Evolutionary conservation across 2,329 filamentous ascomycete genomes (phyloP).

Genomic region (Massarina eburnea): DNA sequence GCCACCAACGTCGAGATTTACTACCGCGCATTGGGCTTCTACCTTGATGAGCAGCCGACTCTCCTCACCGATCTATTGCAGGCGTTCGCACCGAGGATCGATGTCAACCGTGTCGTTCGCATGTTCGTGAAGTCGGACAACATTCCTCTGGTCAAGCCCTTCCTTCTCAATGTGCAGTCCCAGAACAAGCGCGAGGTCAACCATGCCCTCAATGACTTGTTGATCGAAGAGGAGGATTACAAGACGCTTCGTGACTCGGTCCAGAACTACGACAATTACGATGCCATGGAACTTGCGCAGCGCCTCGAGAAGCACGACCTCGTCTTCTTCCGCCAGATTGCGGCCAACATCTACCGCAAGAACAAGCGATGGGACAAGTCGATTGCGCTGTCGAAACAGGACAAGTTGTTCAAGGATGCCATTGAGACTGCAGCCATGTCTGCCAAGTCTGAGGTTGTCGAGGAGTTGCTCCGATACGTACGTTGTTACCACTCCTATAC

Average conservation of each 20-base stretch:
- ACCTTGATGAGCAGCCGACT: slow-evolving; percentile 94
- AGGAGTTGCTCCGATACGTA: slow-evolving; percentile 95
- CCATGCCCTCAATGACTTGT: slow-evolving; percentile 93
- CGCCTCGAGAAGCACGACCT: slow-evolving; percentile 96
- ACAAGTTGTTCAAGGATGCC: slow-evolving; percentile 99
- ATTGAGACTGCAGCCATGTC: slow-evolving; percentile 97
- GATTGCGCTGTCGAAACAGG: slow-evolving; percentile 95
- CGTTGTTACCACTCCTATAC: slow-evolving; percentile 52
- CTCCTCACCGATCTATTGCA: slow-evolving; percentile 95
- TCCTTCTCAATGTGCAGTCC: slow-evolving; percentile 90
- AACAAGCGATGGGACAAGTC: slow-evolving; percentile 99
- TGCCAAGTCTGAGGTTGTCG: slow-evolving; percentile 85
- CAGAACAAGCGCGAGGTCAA: slow-evolving; percentile 99
- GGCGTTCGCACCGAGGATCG: slow-evolving; percentile 86
- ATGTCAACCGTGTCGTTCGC: slow-evolving; percentile 98
- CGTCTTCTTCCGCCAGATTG: slow-evolving; percentile 99
- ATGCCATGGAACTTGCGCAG: slow-evolving; percentile 86
- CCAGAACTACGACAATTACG: slow-evolving; percentile 99
- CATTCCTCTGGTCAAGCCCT: slow-evolving; percentile 96
- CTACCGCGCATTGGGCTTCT: slow-evolving; percentile 95
- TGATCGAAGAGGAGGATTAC: slow-evolving; percentile 99
- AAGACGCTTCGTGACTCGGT: slow-evolving; percentile 97
- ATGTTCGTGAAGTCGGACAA: slow-evolving; percentile 99
- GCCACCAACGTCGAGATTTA: slow-evolving; percentile 98
- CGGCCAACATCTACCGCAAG: slow-evolving; percentile 97